Evolutionary conservation across 2,329 filamentous ascomycete species (phyloP), one percentile per base, ranked within the genome.

Genomic region (Monosporascus sp.): DNA sequence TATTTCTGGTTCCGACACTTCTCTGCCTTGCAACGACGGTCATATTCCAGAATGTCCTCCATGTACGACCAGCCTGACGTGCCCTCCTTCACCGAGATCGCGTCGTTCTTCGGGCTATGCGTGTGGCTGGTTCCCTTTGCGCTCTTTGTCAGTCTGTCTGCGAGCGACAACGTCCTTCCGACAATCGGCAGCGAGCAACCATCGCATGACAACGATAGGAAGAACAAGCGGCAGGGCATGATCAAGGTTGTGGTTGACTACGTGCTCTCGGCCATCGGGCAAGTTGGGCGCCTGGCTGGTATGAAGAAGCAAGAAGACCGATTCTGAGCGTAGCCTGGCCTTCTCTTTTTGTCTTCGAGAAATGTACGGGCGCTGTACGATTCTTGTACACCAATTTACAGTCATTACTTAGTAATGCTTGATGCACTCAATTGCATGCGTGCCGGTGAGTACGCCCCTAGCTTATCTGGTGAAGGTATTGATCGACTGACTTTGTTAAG

Each of bases 1-100:
- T 97, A 91, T 73, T 78, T 96, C 49, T 99, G 94, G 93, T 97
- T 99, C 78, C 84, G 83, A 53, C 87, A 97, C 73, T 99, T 99
- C 72, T 93, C 88, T 55, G 73, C 78, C 52, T 77, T 80, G 52
- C 80, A 86, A 58, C 71, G 80, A 48, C 72, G 71, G 51, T 76
- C 84, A 3, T 84, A 86, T 71, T 72, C 79, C 52, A 77, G 80
- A 63, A 70, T 75, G 70, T 76, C 79, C 3, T 80, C 83, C 51
- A 79, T 82, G 67, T 86, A 88, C 67, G 83, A 89, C 59, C 75
- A 78, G 54, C 74, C 77, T 52, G 72, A 84, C 50, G 68, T 91
- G 45, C 94, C 94, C 0, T 87, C 82, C 38, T 99, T 99, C 70
- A 92, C 90, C 18, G 91, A 97, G 74, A 94, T 97, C 45, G 91